Conservation (phyloP, 1,139 yeast genomes). For the Debaryomyces udenii region DNA sequence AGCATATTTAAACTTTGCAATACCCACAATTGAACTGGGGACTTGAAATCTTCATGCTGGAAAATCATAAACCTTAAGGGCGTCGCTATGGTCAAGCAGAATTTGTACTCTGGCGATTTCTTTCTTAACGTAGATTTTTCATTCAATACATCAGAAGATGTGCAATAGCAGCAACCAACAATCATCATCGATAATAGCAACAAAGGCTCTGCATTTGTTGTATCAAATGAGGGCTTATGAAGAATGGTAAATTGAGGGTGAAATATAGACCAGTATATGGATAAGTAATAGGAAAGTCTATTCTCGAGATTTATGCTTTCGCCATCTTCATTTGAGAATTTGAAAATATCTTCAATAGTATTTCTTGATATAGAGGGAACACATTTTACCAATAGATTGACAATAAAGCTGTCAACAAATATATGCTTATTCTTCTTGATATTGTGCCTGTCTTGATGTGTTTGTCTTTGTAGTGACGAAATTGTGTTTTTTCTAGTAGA, state of each 20-base stretch:
- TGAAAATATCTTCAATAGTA: conserved; percentile 25
- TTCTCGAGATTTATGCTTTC: conserved; percentile 26
- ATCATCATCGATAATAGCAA: conserved; percentile 58
- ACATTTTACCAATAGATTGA: conserved; percentile 23
- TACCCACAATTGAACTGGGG: conserved; percentile 67
- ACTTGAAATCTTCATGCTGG: conserved; percentile 59
- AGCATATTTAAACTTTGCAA: conserved; percentile 64
- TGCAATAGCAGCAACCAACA: conserved; percentile 50
- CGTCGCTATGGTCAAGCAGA: conserved; percentile 49
- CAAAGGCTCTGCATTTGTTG: conserved; percentile 54
- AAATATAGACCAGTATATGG: conserved; percentile 57
- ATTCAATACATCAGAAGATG: conserved; percentile 18
- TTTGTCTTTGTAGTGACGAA: conserved; percentile 3
- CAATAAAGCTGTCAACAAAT: conserved; percentile 29
- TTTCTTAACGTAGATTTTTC: conserved; percentile 17
- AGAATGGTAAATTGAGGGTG: conserved; percentile 65
- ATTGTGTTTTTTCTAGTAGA: conserved; percentile 11
- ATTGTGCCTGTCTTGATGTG: conserved; percentile 21
- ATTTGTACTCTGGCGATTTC: conserved; percentile 30
- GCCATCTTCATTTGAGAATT: conserved; percentile 10
- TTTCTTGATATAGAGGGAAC: conserved; percentile 22
- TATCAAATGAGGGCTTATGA: conserved; percentile 65
- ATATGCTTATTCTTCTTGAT: conserved; percentile 29
- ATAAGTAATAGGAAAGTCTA: conserved; percentile 30
- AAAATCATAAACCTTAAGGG: conserved; percentile 68